Base-by-base conservation (phyloP, 345 rosid genomes). In the Hibiscus trionum region DNA sequence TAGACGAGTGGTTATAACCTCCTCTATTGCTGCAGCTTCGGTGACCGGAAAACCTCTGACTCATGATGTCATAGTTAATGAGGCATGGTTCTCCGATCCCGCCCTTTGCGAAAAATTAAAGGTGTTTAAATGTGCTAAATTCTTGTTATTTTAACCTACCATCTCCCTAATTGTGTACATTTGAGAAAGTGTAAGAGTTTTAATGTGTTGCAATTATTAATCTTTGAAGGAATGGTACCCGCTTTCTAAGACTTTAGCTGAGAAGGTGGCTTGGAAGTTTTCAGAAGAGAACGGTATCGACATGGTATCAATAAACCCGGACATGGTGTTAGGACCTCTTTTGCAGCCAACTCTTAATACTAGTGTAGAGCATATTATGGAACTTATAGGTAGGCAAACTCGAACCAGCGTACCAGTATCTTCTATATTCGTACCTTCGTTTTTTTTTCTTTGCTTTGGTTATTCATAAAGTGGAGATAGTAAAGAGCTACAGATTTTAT, bases 241-340 rank as follows among this genome's bases (percentile, higher is more conserved):
- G 24, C 77, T 86, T 7, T 53, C 83, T 33, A 86, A 86, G 75
- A 83, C 76, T 8, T 73, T 77, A 69, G 85, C 86, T 1, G 88
- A 86, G 77, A 66, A 79, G 27, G 85, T 80, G 68, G 88, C 88
- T 11, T 84, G 86, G 83, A 66, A 76, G 64, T 81, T 84, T 69
- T 29, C 81, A 12, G 49, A 79, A 71, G 81, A 84, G 71, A 79
- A 79, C 14, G 76, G 75, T 3, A 74, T 86, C 37, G 81, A 86
- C 29, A 27, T 86, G 80, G 79, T 82, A 0, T 3, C 84, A 12
- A 7, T 86, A 16, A 72, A 77, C 67, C 90, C 86, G 4, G 90
- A 80, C 50, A 1, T 61, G 31, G 76, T 77, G 12, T 19, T 78
- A 15, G 88, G 88, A 56, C 88, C 85, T 26, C 52, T 77, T 42